phyloP scores from a whole-genome alignment of 2,329 filamentous ascomycete species.

The Beauveria caledonica region DNA sequence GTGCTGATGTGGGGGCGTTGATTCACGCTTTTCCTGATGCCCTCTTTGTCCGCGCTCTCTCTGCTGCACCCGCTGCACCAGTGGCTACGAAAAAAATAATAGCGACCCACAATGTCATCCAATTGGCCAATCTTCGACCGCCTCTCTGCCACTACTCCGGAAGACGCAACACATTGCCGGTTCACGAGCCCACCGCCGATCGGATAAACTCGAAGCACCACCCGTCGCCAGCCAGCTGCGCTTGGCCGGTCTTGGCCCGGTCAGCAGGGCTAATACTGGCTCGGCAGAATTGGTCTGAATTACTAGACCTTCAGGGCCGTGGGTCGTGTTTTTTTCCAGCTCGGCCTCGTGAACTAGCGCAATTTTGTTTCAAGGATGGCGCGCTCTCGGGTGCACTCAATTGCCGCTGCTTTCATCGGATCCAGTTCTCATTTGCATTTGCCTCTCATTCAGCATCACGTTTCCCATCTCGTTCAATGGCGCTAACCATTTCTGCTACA shows the following conservation, averaged over 20 bases:
- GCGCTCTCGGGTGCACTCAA: not conserved
- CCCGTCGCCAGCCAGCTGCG: not conserved
- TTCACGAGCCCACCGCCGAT: slow-evolving; percentile 2
- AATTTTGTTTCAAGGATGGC: slow-evolving; percentile 4
- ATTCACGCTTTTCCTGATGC: slow-evolving; percentile 16
- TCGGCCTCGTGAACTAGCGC: not conserved
- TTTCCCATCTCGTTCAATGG: not conserved
- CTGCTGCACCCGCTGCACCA: not conserved
- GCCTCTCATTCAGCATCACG: not conserved
- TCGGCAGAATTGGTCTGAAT: not conserved
- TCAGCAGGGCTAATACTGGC: not conserved
- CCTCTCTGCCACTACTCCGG: not conserved
- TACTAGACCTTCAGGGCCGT: not conserved
- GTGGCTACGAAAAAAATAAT: not conserved
- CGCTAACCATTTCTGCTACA: slow-evolving; percentile 26
- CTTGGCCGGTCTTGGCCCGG: not conserved
- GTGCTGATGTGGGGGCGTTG: slow-evolving; percentile 18
- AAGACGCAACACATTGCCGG: not conserved
- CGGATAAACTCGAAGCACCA: slow-evolving; percentile 9
- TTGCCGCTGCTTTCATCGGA: not conserved
- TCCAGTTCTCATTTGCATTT: slow-evolving; percentile 5
- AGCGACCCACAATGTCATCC: not conserved
- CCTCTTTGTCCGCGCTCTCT: not conserved
- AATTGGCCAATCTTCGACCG: slow-evolving; percentile 8
- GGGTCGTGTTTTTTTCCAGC: not conserved